Evolutionary conservation across 352 stramenopile genomes (phyloP).

Genomic region (Peronospora destructor): DNA sequence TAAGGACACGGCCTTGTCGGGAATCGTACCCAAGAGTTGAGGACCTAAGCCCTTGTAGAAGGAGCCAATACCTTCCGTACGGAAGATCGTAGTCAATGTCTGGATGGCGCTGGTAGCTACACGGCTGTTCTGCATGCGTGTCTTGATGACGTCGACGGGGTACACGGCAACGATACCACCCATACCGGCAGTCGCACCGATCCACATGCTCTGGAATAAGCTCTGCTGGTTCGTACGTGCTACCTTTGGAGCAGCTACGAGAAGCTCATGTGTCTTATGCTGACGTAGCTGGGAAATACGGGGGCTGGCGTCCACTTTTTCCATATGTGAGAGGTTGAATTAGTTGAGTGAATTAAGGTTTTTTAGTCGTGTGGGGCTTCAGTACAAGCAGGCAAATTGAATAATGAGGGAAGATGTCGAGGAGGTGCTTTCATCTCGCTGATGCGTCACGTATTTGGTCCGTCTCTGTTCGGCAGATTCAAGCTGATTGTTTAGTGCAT

Average conservation of each 20-base stretch:
- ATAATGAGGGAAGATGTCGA: conserved; percentile 11
- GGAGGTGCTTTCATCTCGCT: not conserved
- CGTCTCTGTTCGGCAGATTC: too few species aligned
- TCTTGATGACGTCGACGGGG: conserved; percentile 81
- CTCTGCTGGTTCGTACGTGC: conserved; percentile 35
- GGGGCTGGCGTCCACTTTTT: conserved; percentile 23
- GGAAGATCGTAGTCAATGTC: conserved; percentile 52
- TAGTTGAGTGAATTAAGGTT: too few species aligned
- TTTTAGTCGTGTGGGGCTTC: conserved; percentile 1
- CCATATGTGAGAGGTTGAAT: conserved; percentile 13
- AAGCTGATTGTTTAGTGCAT: too few species aligned
- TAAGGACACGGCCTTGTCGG: conserved; percentile 75
- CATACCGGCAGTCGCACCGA: conserved; percentile 72
- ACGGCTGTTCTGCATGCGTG: conserved; percentile 71
- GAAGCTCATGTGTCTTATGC: conserved; percentile 33
- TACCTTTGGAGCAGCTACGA: conserved; percentile 21
- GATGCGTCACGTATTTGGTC: too few species aligned
- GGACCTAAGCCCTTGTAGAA: conserved; percentile 78
- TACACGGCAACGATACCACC: conserved; percentile 77
- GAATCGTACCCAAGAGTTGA: conserved; percentile 66
- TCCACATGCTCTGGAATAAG: conserved; percentile 75
- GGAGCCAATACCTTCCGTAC: conserved; percentile 49
- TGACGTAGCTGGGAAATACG: conserved; percentile 22
- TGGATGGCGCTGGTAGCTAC: conserved; percentile 49
- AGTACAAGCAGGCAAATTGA: conserved; percentile 16